phyloP scores from a whole-genome alignment of 2,329 filamentous ascomycete genomes.

The Scedosporium minutisporum region DNA sequence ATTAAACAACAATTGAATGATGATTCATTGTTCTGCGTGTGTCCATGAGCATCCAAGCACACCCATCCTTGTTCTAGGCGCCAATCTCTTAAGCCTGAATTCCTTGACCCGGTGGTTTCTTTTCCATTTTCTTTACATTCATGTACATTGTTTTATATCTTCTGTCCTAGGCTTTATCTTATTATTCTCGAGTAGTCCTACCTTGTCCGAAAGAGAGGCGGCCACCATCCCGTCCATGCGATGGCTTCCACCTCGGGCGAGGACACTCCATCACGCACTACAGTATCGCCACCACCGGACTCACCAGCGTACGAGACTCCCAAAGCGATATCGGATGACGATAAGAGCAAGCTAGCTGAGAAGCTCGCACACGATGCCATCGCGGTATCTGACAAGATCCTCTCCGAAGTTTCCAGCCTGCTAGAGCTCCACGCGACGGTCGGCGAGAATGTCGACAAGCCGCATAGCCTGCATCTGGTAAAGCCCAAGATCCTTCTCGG shows the following conservation, averaged over 20 bases:
- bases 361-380: conserved; percentile 2
- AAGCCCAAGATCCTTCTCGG: conserved; percentile 5
- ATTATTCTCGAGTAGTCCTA: too few relatives aligned
- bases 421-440: conserved; percentile 3
- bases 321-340: neutral
- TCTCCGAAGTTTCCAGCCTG: conserved; percentile 1
- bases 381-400: conserved; percentile 1
- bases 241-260: neutral
- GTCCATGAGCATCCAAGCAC: too few relatives aligned
- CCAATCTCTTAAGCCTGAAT: too few relatives aligned
- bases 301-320: neutral
- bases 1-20: too few relatives aligned
- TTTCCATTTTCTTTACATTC: neutral
- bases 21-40: too few relatives aligned
- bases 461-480: neutral
- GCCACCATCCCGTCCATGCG: neutral
- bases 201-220: neutral
- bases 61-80: too few relatives aligned
- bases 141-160: too few relatives aligned
- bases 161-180: neutral
- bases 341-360: neutral
- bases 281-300: neutral
- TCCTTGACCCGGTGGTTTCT: too few relatives aligned
- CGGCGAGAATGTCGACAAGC: neutral
- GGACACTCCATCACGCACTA: neutral